phyloP scores from a whole-genome alignment of 768 basidiomycete species.

The Dacryopinax spathularia region DNA sequence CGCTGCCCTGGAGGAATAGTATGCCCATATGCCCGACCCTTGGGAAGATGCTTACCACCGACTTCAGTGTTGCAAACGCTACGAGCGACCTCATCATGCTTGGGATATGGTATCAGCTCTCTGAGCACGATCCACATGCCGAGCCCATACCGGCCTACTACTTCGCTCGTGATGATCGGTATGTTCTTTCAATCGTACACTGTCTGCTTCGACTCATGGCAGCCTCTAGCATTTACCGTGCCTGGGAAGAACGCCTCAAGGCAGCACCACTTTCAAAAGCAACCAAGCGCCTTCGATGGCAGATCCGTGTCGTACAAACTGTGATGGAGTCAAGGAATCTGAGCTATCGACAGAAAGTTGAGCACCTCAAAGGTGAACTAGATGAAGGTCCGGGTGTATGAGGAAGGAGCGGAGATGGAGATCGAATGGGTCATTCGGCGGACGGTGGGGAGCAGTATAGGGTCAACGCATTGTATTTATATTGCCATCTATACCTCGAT shows the following conservation, averaged over 20 bases:
- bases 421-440: too few species aligned
- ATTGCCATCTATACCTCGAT: too few species aligned
- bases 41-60: conserved; percentile 2
- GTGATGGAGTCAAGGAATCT: conserved; percentile 52
- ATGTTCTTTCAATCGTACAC: conserved; percentile 36
- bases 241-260: conserved; percentile 27
- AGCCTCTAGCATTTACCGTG: conserved; percentile 27
- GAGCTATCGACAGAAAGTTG: conserved; percentile 57
- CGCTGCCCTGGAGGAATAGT: conserved; percentile 83
- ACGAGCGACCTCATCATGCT: conserved; percentile 72
- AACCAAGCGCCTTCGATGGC: conserved; percentile 51
- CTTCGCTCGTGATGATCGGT: conserved; percentile 82
- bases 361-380: conserved; percentile 43
- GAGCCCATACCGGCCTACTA: conserved; percentile 50
- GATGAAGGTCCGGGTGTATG: conserved; percentile 48
- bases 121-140: neutral
- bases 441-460: too few species aligned
- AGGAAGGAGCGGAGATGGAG: conserved; percentile 7
- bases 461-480: too few species aligned
- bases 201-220: conserved; percentile 38
- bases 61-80: conserved; percentile 73
- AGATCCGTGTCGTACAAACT: conserved; percentile 47
- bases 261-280: conserved; percentile 35
- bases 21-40: conserved; percentile 21
- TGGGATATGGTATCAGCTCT: conserved; percentile 48